These are phyloP conservation scores for Petunia secreta DNA, from an alignment of 257 asterid species.

Conservation along the genomic window DNA sequence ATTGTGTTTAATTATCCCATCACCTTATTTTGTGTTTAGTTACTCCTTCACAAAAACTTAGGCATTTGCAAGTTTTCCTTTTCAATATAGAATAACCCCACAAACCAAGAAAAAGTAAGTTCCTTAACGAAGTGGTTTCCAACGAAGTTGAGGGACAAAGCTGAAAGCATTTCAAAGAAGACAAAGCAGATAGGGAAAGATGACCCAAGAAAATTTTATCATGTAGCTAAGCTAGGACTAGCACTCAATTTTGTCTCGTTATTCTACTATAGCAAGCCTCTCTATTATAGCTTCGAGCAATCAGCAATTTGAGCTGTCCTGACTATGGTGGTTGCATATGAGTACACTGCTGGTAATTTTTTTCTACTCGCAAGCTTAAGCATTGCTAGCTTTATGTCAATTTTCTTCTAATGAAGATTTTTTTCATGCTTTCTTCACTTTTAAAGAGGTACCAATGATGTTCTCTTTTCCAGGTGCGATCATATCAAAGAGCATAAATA, in stretches of 20 bases:
- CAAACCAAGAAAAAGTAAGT: not conserved
- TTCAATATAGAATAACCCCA: constrained; percentile 22
- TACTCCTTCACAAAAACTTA: not conserved
- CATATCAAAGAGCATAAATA: constrained; percentile 55
- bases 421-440: not conserved
- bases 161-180: constrained; percentile 11
- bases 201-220: constrained; percentile 42
- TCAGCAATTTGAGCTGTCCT: constrained; percentile 48
- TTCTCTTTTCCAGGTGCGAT: constrained; percentile 52
- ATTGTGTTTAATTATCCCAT: not conserved
- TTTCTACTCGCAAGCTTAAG: not conserved
- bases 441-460: no score
- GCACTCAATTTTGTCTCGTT: constrained; percentile 41
- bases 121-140: not conserved
- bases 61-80: not conserved
- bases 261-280: constrained; percentile 37
- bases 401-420: not conserved
- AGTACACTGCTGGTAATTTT: constrained; percentile 42
- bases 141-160: constrained; percentile 25
- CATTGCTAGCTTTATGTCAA: no score
- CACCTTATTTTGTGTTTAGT: not conserved
- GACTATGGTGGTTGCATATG: constrained; percentile 48
- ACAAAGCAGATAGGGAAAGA: constrained; percentile 36
- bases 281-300: constrained; percentile 44
- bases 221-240: constrained; percentile 38